phyloP scores from a whole-genome alignment of 2,329 filamentous ascomycete species.

The Podosphaera xanthii region DNA sequence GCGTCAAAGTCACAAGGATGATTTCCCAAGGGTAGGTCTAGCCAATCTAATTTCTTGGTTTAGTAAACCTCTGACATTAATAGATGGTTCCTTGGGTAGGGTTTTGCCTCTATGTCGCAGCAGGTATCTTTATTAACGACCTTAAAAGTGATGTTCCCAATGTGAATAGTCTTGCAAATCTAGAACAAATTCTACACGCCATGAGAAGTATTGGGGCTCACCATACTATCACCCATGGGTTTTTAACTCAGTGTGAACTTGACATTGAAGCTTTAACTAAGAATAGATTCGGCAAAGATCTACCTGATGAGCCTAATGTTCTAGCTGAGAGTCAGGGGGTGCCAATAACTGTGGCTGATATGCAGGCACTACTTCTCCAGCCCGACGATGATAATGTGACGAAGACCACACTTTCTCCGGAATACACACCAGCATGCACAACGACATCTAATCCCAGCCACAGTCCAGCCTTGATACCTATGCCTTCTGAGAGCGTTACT shows the following conservation, averaged over 20 bases:
- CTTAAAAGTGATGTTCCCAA: conserved; percentile 24
- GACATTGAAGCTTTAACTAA: conserved; percentile 35
- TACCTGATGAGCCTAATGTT: conserved; percentile 5
- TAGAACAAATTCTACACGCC: conserved; percentile 56
- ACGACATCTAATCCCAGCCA: not conserved
- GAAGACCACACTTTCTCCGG: not conserved
- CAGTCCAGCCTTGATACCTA: not conserved
- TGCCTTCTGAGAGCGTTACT: not conserved
- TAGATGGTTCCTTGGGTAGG: conserved; percentile 60
- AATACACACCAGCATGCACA: not conserved
- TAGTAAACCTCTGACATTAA: conserved; percentile 3
- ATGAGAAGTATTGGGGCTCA: conserved; percentile 55
- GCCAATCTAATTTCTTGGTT: conserved; percentile 4
- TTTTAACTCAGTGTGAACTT: conserved; percentile 65
- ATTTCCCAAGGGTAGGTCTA: conserved; percentile 37
- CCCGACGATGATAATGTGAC: not conserved
- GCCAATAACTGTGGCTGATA: conserved; percentile 7
- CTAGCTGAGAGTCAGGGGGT: conserved; percentile 4
- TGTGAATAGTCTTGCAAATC: conserved; percentile 19
- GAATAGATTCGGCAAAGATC: not conserved
- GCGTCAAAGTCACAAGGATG: conserved; percentile 50
- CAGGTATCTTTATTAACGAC: conserved; percentile 61
- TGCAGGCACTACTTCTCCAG: conserved; percentile 2
- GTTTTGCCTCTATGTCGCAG: conserved; percentile 67
- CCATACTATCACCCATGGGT: conserved; percentile 59